phyloP scores from a whole-genome alignment of 805 yeast species.

The Ogataea henricii region DNA sequence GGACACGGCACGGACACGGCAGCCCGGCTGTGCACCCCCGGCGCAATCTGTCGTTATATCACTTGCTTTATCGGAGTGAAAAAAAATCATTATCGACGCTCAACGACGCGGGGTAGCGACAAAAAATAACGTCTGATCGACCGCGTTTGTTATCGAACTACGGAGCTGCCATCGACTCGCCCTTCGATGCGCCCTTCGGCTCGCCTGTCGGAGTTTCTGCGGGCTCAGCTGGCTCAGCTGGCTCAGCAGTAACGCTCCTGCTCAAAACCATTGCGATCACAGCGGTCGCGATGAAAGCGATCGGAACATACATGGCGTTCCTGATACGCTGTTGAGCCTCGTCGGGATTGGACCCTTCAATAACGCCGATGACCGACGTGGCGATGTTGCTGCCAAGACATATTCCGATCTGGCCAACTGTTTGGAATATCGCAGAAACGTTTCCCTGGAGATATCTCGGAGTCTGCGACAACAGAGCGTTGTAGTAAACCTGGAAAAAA shows the following conservation, averaged over 20 bases:
- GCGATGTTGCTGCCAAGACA: constrained; percentile 33
- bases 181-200: too few relatives aligned
- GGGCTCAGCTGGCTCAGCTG: too few relatives aligned
- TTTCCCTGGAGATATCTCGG: constrained; percentile 43
- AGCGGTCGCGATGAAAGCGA: constrained; percentile 9
- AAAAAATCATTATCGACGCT: background rate
- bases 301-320: constrained; percentile 10
- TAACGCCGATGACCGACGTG: constrained; percentile 24
- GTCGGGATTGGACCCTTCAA: background rate
- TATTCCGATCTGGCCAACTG: constrained; percentile 38
- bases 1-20: too few relatives aligned
- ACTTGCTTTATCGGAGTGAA: constrained; percentile 1
- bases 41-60: too few relatives aligned
- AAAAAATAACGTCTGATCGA: background rate
- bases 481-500: constrained; percentile 38
- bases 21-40: too few relatives aligned
- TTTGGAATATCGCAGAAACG: constrained; percentile 39
- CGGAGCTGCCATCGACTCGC: too few relatives aligned
- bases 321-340: constrained; percentile 2
- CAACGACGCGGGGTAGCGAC: constrained; percentile 5
- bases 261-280: constrained; percentile 9
- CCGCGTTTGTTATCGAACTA: too few relatives aligned
- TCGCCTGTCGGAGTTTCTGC: background rate
- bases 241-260: too few relatives aligned
- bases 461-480: constrained; percentile 34